Conservation (phyloP, 2,329 filamentous ascomycete genomes). For the Chaetothyriales sp. region DNA sequence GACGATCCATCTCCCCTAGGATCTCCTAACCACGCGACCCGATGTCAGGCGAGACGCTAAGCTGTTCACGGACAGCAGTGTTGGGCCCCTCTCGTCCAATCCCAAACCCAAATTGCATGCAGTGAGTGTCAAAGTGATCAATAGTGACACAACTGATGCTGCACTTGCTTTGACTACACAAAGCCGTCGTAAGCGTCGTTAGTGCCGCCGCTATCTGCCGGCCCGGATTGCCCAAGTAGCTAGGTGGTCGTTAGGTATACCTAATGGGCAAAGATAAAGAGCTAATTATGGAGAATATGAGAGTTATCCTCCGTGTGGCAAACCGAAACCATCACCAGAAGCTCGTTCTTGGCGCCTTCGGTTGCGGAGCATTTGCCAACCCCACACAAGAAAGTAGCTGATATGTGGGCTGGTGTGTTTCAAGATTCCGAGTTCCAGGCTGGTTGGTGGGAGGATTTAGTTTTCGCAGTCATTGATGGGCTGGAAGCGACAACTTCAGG, state of each 20-base stretch:
- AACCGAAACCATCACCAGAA: conserved; percentile 42
- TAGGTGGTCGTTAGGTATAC: conserved; percentile 23
- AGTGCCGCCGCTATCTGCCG: conserved; percentile 44
- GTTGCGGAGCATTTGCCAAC: conserved; percentile 54
- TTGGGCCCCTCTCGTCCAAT: conserved; percentile 27
- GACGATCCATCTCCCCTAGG: conserved; percentile 35
- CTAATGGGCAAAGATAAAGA: conserved; percentile 33
- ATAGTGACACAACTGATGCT: conserved; percentile 45
- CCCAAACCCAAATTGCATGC: conserved; percentile 30
- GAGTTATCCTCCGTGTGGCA: conserved; percentile 46
- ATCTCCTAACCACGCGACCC: conserved; percentile 34
- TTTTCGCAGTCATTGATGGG: conserved; percentile 47
- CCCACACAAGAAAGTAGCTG: conserved; percentile 49
- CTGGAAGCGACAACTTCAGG: conserved; percentile 17
- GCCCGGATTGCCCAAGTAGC: conserved; percentile 21
- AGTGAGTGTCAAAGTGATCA: conserved; percentile 37
- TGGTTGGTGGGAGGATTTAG: conserved; percentile 51
- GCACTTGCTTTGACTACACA: conserved; percentile 31
- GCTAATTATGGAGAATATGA: conserved; percentile 50
- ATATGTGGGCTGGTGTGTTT: conserved; percentile 50
- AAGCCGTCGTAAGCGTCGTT: conserved; percentile 41
- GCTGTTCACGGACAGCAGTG: conserved; percentile 22
- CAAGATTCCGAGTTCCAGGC: conserved; percentile 47
- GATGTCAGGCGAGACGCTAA: conserved; percentile 27
- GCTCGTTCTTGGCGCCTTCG: conserved; percentile 54